Percentiles rank a stretch among this genome's conserved stretches.
These are phyloP conservation scores for Thinopyrum obtusiflorum DNA, from an alignment of 202 grass and related monocot genomes.

Conservation along the genomic window DNA sequence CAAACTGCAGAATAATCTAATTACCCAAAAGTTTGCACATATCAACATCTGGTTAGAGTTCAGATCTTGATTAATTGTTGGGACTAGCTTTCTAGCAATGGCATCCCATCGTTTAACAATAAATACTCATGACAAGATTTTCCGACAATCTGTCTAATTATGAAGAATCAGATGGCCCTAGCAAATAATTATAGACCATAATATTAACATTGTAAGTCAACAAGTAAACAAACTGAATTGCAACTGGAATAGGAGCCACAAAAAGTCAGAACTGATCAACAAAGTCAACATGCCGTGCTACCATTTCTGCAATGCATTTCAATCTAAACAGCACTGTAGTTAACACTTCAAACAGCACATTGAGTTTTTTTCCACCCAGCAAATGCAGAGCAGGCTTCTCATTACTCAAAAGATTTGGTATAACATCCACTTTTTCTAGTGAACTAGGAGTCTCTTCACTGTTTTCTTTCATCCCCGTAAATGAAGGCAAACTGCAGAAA, in stretches of 20 bases:
- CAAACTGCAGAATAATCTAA: neutral
- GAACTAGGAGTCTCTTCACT: neutral
- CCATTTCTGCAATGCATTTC: neutral
- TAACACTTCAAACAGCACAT: neutral
- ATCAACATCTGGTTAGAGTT: neutral
- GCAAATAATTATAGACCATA: neutral
- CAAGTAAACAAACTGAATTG: neutral
- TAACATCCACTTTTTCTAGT: neutral
- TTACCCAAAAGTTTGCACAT: neutral
- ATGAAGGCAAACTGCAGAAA: constrained; percentile 3
- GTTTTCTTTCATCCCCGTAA: neutral
- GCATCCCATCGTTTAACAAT: neutral
- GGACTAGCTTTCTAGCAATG: neutral
- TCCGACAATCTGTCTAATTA: neutral
- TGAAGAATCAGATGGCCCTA: neutral
- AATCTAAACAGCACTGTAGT: neutral
- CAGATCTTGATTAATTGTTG: neutral
- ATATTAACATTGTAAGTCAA: neutral
- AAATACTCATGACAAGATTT: neutral
- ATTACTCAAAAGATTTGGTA: neutral
- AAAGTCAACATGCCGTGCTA: neutral
- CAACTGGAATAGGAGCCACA: neutral
- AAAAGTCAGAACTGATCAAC: neutral
- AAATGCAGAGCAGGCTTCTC: neutral
- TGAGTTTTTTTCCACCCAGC: neutral